These are phyloP conservation scores for Dujonia santamariae DNA, from an alignment of 1,139 yeast species.

Conservation along the genomic window DNA sequence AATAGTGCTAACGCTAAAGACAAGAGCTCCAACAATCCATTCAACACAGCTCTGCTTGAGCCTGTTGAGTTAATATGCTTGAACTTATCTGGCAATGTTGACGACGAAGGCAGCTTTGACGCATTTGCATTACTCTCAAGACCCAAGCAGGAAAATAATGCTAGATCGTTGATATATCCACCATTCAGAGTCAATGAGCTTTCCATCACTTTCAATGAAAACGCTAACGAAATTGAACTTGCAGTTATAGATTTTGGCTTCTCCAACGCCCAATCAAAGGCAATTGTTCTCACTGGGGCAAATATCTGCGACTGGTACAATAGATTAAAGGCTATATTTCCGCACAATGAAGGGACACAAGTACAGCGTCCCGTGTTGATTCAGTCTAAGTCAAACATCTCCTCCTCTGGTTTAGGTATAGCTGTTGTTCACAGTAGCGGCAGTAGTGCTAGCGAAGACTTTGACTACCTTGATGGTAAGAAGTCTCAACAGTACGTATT, in stretches of 20 bases:
- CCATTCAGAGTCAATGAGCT: slow-evolving; percentile 37
- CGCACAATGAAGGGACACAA: slow-evolving; percentile 22
- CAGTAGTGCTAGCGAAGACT: slow-evolving; percentile 7
- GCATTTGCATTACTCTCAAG: slow-evolving; percentile 38
- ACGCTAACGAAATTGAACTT: slow-evolving; percentile 6
- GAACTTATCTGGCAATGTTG: slow-evolving; percentile 19
- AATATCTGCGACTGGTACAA: slow-evolving; percentile 25
- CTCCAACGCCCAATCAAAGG: not conserved
- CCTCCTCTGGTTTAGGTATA: slow-evolving; percentile 32
- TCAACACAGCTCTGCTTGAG: not conserved
- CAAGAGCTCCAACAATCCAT: no score
- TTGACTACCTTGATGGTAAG: not conserved
- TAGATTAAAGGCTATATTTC: slow-evolving; percentile 30
- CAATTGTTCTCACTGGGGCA: slow-evolving; percentile 16
- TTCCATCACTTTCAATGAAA: slow-evolving; percentile 17
- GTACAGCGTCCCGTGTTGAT: slow-evolving; percentile 4
- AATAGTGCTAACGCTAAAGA: slow-evolving; percentile 8
- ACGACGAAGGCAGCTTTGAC: slow-evolving; percentile 17
- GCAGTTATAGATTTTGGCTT: slow-evolving; percentile 4
- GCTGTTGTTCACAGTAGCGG: slow-evolving; percentile 23
- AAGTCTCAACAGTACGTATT: not conserved
- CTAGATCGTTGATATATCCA: slow-evolving; percentile 38
- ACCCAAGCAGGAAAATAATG: slow-evolving; percentile 12
- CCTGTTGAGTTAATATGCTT: slow-evolving; percentile 34
- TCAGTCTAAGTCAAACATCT: not conserved